phyloP scores from a whole-genome alignment of 768 basidiomycete genomes.

The Dictyophora rubrovolvata region DNA sequence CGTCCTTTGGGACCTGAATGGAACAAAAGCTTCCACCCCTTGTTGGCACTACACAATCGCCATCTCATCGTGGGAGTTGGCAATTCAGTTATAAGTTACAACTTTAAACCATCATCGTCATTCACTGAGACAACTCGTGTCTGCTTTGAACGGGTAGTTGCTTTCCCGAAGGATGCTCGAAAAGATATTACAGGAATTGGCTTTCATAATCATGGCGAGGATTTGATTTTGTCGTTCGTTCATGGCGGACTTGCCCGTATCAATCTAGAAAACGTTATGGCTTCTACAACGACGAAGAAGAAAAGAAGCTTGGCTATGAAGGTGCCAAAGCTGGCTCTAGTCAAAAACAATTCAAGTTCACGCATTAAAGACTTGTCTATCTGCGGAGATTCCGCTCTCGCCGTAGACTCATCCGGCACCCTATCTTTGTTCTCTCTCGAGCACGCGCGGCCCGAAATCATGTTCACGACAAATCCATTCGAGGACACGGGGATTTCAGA shows the following conservation, averaged over 20 bases:
- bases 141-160: conserved; percentile 31
- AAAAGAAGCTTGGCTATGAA: conserved; percentile 14
- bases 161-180: conserved; percentile 21
- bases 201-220: conserved; percentile 35
- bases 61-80: conserved; percentile 56
- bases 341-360: conserved; percentile 6
- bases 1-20: conserved; percentile 6
- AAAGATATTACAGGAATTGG: conserved; percentile 48
- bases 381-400: conserved; percentile 35
- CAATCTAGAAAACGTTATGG: conserved; percentile 18
- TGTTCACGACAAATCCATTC: conserved; percentile 30
- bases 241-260: conserved; percentile 49
- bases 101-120: conserved; percentile 26
- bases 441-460: conserved; percentile 12
- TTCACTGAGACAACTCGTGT: conserved; percentile 30
- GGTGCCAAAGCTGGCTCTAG: conserved; percentile 17
- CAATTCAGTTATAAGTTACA: conserved; percentile 44
- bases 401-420: conserved; percentile 47
- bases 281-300: not conserved
- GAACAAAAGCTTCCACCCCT: conserved; percentile 37
- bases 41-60: conserved; percentile 43
- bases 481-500: not conserved
- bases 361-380: conserved; percentile 21
- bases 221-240: conserved; percentile 46
- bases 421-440: conserved; percentile 29